These are phyloP conservation scores for Pseudotsuga menziesii DNA, from an alignment of 75 land plant species.

Conservation along the genomic window DNA sequence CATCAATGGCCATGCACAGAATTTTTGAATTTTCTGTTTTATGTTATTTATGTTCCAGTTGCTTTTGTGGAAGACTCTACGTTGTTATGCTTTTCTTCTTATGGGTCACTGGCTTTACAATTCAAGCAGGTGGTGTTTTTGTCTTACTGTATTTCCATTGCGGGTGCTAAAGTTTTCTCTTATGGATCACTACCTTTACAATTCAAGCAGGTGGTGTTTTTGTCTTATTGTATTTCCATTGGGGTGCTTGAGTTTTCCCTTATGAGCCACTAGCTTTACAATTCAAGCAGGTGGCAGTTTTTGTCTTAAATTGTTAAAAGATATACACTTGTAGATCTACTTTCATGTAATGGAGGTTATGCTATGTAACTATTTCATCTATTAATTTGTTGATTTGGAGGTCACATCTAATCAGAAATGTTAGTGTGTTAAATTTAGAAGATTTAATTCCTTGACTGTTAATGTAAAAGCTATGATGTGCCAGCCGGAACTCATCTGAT, in stretches of 20 bases:
- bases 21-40: too few species aligned
- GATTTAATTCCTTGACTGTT: conserved; percentile 28
- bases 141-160: not conserved
- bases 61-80: too few species aligned
- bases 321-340: too few species aligned
- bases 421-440: conserved; percentile 6
- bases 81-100: not conserved
- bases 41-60: too few species aligned
- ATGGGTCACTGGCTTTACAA: not conserved
- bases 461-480: conserved; percentile 55
- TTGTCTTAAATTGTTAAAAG: not conserved
- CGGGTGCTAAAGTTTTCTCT: not conserved
- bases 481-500: conserved; percentile 97
- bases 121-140: not conserved
- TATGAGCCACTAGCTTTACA: not conserved
- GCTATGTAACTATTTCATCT: too few species aligned
- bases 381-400: not conserved
- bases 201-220: not conserved
- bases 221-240: not conserved
- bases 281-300: not conserved
- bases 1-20: too few species aligned
- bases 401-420: not conserved
- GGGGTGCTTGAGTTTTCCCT: not conserved
- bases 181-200: not conserved
- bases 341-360: too few species aligned